Evolutionary conservation across 331 rosid genomes (phyloP), one percentile per base, ranked within the genome.

Genomic region (Quercus phellos): DNA sequence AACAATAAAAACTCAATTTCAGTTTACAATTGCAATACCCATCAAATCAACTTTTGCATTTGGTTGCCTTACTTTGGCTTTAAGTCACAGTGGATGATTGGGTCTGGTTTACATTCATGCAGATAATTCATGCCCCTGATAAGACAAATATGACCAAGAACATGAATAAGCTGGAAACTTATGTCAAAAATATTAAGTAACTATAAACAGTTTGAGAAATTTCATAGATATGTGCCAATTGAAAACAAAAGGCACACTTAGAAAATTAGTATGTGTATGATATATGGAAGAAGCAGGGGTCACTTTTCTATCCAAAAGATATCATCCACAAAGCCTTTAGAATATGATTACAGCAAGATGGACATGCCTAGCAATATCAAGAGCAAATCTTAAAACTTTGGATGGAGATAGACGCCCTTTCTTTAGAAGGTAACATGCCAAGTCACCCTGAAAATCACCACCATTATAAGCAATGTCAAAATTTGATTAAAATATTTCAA

Each of bases 41-140:
- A 75, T 54, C 68, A 83, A 38, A 85, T 78, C 69, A 83, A 83
- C 88, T 83, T 77, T 64, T 80, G 93, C 83, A 88, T 86, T 82
- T 77, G 90, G 90, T 92, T 82, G 87, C 81, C 99, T 89, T 95
- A 95, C 99, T 89, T 95, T 86, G 99, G 97, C 98, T 84, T 93
- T 84, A 95, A 89, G 81, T 95, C 94, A 79, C 98, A 93, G 87
- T 95, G 98, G 89, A 93, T 85, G 76, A 95, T 67, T 18, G 99
- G 98, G 75, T 93, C 98, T 51, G 99, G 99, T 82, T 95, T 95
- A 85, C 99, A 95, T 85, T 95, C 98, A 64, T 95, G 99, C 75
- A 95, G 98, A 88, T 93, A 95, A 86, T 95, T 95, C 97, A 91
- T 84, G 85, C 98, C 99, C 98, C 99, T 95, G 97, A 74, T 55